phyloP scores from a whole-genome alignment of 2,329 filamentous ascomycete species.

The Nemania sp. region DNA sequence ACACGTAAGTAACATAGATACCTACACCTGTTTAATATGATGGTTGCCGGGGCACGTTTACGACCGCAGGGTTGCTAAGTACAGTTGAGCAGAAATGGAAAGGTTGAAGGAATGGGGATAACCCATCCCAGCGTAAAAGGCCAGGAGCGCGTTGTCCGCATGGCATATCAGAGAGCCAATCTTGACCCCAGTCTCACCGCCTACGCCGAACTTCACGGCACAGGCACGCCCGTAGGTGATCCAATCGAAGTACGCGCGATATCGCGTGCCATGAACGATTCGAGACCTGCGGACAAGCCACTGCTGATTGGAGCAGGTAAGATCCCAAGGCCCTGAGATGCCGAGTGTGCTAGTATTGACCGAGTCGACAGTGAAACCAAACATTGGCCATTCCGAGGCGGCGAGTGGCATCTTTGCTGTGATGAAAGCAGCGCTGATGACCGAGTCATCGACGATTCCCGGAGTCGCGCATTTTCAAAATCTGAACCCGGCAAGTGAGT shows the following conservation, averaged over 20 bases:
- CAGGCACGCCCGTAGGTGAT: constrained; percentile 26
- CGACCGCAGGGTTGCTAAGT: not conserved
- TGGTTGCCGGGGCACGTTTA: no score
- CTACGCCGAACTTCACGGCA: constrained; percentile 35
- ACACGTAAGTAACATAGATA: constrained; percentile 29
- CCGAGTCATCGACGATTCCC: constrained; percentile 27
- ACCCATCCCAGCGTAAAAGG: constrained; percentile 36
- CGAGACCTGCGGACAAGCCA: constrained; percentile 13
- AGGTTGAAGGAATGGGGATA: constrained; percentile 37
- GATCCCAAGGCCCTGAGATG: not conserved
- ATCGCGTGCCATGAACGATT: constrained; percentile 24
- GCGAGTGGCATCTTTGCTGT: constrained; percentile 32
- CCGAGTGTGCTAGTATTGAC: not conserved
- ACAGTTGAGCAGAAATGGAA: constrained; percentile 30
- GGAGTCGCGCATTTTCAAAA: constrained; percentile 24
- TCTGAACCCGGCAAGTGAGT: constrained; percentile 32
- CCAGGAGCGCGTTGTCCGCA: constrained; percentile 31
- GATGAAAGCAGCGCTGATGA: constrained; percentile 32
- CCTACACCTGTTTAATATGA: no score
- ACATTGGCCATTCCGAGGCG: constrained; percentile 36
- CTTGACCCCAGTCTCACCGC: constrained; percentile 32
- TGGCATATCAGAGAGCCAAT: constrained; percentile 30
- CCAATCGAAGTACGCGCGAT: constrained; percentile 25
- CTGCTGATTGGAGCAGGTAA: constrained; percentile 25
- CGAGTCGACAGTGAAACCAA: constrained; percentile 26